Conservation (phyloP, 768 basidiomycete species). For the Clavulina sp. region DNA sequence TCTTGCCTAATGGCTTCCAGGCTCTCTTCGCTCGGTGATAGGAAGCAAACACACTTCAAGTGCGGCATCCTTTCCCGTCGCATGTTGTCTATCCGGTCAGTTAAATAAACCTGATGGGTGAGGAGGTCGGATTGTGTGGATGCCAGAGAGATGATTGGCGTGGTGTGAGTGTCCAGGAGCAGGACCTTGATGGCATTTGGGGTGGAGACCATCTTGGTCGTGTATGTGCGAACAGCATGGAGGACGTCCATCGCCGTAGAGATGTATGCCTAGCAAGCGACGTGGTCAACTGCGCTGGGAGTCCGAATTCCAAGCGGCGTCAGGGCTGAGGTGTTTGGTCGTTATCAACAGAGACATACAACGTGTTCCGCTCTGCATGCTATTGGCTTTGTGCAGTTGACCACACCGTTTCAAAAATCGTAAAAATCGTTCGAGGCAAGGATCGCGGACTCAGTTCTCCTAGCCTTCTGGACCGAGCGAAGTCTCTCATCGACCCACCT, state of each 20-base stretch:
- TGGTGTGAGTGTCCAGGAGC: conserved; percentile 91
- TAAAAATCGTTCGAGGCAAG: too few species aligned
- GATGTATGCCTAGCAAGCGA: too few species aligned
- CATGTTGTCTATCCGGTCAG: conserved; percentile 91
- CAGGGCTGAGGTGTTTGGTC: too few species aligned
- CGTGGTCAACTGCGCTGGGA: too few species aligned
- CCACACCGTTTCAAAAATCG: too few species aligned
- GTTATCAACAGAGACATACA: too few species aligned
- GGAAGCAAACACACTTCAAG: conserved; percentile 92
- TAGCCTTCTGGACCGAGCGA: too few species aligned
- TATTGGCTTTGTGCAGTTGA: too few species aligned
- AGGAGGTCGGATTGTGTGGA: conserved; percentile 86
- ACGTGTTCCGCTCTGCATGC: too few species aligned
- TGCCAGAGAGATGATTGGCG: conserved; percentile 87
- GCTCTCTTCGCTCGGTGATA: conserved; percentile 68
- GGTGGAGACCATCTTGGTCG: conserved; percentile 71
- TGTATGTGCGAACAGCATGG: conserved; percentile 88
- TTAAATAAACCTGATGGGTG: conserved; percentile 93
- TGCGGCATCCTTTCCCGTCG: conserved; percentile 84
- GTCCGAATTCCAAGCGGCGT: too few species aligned
- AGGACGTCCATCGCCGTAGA: conserved; percentile 64
- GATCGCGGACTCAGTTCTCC: too few species aligned
- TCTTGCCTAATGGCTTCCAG: conserved; percentile 71
- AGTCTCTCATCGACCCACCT: too few species aligned
- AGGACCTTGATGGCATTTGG: conserved; percentile 90